phyloP scores from a whole-genome alignment of 139 green algal species.

The Axilococcus clingmanii region DNA sequence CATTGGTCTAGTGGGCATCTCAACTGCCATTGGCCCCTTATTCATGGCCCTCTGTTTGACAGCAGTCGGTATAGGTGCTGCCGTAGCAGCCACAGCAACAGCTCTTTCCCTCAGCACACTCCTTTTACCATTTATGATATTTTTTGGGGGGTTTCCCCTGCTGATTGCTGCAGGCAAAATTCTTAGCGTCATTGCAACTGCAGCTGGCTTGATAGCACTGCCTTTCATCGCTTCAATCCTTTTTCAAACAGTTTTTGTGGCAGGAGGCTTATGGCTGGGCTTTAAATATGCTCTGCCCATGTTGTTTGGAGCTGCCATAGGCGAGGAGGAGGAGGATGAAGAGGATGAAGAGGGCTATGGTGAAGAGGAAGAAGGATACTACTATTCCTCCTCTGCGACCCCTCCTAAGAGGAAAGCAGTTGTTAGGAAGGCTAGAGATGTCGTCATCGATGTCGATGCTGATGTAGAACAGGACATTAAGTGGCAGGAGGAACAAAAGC shows the following conservation, averaged over 20 bases:
- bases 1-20: neutral
- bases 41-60: neutral
- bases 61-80: neutral
- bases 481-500: slow-evolving; percentile 10
- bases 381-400: too few species aligned
- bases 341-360: slow-evolving; percentile 2
- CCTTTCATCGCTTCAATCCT: slow-evolving; percentile 8
- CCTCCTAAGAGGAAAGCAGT: too few species aligned
- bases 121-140: neutral
- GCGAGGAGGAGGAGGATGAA: neutral
- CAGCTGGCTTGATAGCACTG: too few species aligned
- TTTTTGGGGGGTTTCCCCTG: neutral
- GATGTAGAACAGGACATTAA: neutral
- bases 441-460: too few species aligned
- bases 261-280: slow-evolving; percentile 12
- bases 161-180: neutral
- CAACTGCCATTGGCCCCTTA: neutral
- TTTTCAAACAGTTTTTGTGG: slow-evolving; percentile 9
- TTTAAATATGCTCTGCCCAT: neutral
- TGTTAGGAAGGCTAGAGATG: too few species aligned
- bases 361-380: slow-evolving; percentile 6
- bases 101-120: neutral
- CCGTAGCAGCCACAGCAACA: neutral
- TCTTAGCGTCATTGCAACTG: slow-evolving; percentile 11
- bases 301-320: neutral